Conservation (phyloP, 345 rosid genomes). For the Combretum micranthum region DNA sequence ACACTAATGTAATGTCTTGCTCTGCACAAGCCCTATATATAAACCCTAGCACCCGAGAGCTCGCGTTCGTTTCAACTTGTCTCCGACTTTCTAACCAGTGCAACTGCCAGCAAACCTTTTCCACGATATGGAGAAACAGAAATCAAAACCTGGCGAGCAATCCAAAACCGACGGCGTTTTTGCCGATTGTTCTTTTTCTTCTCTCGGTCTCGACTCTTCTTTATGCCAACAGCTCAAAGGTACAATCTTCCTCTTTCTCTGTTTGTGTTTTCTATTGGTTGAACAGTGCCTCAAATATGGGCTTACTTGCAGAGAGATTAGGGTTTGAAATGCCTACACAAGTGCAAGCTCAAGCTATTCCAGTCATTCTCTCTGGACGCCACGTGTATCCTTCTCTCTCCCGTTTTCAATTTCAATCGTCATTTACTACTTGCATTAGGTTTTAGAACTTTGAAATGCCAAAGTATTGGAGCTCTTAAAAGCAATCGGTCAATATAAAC, state of each 20-base stretch:
- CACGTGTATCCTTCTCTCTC: constrained; percentile 65
- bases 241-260: not conserved
- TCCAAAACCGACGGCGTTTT: constrained; percentile 10
- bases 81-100: too few relatives aligned
- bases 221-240: constrained; percentile 21
- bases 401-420: not conserved
- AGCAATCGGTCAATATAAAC: too few relatives aligned
- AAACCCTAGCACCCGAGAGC: too few relatives aligned
- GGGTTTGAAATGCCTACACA: constrained; percentile 75
- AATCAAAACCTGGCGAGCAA: not conserved
- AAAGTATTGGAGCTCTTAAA: too few relatives aligned
- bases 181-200: constrained; percentile 17
- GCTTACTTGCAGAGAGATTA: constrained; percentile 55
- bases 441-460: too few relatives aligned
- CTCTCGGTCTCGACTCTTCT: constrained; percentile 16
- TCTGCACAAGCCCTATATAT: too few relatives aligned
- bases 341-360: constrained; percentile 92
- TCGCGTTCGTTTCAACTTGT: too few relatives aligned
- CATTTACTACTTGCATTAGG: too few relatives aligned
- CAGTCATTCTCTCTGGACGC: constrained; percentile 82
- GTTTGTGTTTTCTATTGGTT: not conserved
- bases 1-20: too few relatives aligned
- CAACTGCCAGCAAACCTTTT: not conserved
- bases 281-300: not conserved
- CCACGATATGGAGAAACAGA: not conserved